Conservation (phyloP, 202 grass and related monocot genomes). For the Panicum virgatum region DNA sequence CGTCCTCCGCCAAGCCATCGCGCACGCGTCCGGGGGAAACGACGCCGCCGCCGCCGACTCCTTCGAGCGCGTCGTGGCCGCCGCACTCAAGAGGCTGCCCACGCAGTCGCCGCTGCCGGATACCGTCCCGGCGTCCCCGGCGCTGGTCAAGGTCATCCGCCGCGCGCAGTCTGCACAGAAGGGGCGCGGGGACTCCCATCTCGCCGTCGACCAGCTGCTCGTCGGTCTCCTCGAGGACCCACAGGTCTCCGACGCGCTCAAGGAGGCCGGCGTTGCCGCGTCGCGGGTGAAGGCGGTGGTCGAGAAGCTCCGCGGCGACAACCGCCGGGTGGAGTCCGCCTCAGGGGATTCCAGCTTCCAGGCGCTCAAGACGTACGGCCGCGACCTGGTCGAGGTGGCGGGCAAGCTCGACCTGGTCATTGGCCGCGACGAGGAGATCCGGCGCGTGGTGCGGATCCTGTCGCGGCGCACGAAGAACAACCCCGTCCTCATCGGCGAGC, state of each 20-base stretch:
- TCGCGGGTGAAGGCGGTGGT: slow-evolving; percentile 52
- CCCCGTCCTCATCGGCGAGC: slow-evolving; percentile 72
- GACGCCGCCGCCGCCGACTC: slow-evolving; percentile 42
- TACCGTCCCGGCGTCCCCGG: slow-evolving; percentile 54
- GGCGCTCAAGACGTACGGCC: slow-evolving; percentile 70
- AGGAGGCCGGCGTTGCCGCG: slow-evolving; percentile 64
- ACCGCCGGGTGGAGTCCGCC: slow-evolving; percentile 59
- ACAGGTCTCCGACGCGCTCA: slow-evolving; percentile 65
- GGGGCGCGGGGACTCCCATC: slow-evolving; percentile 66
- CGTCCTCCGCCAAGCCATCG: not conserved
- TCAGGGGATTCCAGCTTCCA: slow-evolving; percentile 76
- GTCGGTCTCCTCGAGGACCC: slow-evolving; percentile 75
- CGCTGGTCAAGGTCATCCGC: slow-evolving; percentile 72
- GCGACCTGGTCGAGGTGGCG: slow-evolving; percentile 57
- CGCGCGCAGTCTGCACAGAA: slow-evolving; percentile 77
- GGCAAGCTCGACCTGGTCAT: slow-evolving; percentile 78
- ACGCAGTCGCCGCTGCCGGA: slow-evolving; percentile 71
- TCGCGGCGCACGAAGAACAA: slow-evolving; percentile 78
- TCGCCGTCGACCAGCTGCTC: slow-evolving; percentile 76
- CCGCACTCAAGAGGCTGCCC: slow-evolving; percentile 65
- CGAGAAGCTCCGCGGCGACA: slow-evolving; percentile 68
- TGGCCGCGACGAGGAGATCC: slow-evolving; percentile 67
- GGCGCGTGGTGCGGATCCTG: slow-evolving; percentile 63
- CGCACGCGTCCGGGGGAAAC: slow-evolving; percentile 26
- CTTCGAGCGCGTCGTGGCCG: slow-evolving; percentile 57